Evolutionary conservation across 106 monocot genomes (phyloP), one percentile per base, ranked within the genome.

Genomic region (Apostasia shenzhenica): DNA sequence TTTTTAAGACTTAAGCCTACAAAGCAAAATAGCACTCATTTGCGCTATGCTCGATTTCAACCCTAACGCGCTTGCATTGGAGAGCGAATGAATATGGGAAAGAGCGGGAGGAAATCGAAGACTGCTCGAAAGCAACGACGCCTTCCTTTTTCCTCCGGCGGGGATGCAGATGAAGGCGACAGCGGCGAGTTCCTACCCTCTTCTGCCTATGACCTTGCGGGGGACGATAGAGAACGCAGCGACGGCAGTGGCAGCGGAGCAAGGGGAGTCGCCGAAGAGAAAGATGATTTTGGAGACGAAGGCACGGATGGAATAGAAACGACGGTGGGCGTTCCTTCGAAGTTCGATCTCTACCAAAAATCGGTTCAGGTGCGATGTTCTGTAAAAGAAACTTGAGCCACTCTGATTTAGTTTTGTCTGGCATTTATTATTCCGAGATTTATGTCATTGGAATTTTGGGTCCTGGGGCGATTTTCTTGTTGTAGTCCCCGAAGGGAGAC

Each of bases 401-500:
- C 46, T 68, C 38, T 7, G 51, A 59, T 77, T 3, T 26, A 40
- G 71, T 47, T 4, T 60, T 59, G 59, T 11, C 11, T 1, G 39
- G 10, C 12, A 37, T 2, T 59, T 45, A 59, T 1, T 4, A 8
- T 52, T 53, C 13, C 37, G n/a, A 48, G 10, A 41, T 46, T 13
- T 48, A 7, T 62, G 4, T 54, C 48, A 56, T 39, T 65, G 39
- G 6, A 14, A 58, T 64, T 55, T 51, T 2, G 39, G 2, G 57
- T 5, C 3, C 46, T 47, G 52, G 44, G 57, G 14, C 26, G 26
- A 26, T 26, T 26, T 0, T 12, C 37, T 63, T 60, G 9, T 53
- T 44, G 56, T 65, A 97, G 92, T 82, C 85, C 51, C 95, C 95
- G 0, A 97, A 81, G 61, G 95, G 95, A 47, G 95, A 97, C 37